phyloP scores from a whole-genome alignment of 2,329 filamentous ascomycete species.

The Cladophialophora carrionii region DNA sequence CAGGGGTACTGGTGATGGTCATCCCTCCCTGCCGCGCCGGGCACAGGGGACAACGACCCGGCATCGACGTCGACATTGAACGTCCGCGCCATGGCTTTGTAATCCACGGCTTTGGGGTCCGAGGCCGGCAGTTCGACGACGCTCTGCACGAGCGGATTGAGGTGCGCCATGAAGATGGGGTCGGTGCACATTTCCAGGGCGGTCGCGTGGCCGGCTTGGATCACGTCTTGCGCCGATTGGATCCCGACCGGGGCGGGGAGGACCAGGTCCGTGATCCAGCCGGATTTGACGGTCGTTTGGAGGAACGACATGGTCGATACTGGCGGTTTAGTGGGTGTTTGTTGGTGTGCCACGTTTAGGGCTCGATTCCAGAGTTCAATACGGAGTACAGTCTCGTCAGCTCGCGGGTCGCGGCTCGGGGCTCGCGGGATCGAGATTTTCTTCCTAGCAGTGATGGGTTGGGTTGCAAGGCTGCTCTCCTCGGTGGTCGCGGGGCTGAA shows the following conservation, averaged over 20 bases:
- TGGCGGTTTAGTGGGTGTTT: not conserved
- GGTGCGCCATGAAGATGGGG: constrained; percentile 26
- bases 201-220: constrained; percentile 22
- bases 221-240: constrained; percentile 25
- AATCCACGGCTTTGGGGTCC: constrained; percentile 30
- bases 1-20: no score
- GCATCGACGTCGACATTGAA: constrained; percentile 25
- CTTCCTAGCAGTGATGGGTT: no score
- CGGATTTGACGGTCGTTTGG: constrained; percentile 32
- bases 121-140: constrained; percentile 20
- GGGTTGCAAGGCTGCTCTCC: no score
- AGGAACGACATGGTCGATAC: constrained; percentile 28
- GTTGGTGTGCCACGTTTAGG: not conserved
- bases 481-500: not conserved
- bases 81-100: constrained; percentile 8
- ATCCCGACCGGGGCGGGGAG: constrained; percentile 20
- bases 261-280: constrained; percentile 35
- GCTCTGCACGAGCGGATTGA: constrained; percentile 29
- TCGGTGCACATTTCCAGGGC: constrained; percentile 30
- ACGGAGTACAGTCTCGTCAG: not conserved
- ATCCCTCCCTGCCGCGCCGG: no score
- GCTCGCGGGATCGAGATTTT: no score
- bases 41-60: no score
- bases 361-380: no score
- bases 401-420: no score